phyloP scores from a whole-genome alignment of 2,329 filamentous ascomycete species.

The Lasiodiplodia citricola region DNA sequence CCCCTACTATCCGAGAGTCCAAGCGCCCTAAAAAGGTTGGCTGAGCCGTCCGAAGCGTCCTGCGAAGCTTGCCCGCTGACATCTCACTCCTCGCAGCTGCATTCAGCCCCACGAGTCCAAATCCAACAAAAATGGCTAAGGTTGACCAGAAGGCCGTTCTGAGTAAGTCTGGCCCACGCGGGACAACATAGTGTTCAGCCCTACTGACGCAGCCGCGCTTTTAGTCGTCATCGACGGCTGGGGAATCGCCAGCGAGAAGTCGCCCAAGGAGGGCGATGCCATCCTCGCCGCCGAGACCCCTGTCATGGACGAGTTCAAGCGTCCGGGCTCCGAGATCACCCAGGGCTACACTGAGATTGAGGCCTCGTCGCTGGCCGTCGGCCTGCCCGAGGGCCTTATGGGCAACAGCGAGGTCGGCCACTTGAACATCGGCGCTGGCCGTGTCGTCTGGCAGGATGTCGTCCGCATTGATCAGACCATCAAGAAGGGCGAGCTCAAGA shows the following conservation, averaged over 20 bases:
- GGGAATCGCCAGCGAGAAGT: constrained; percentile 83
- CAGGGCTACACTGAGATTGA: constrained; percentile 93
- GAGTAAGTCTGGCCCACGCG: constrained; percentile 56
- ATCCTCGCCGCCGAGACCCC: constrained; percentile 93
- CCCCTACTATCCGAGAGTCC: neutral
- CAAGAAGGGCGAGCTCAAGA: constrained; percentile 80
- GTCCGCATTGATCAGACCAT: constrained; percentile 94
- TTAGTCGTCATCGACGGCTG: constrained; percentile 95
- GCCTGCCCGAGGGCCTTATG: constrained; percentile 96
- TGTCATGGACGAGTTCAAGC: constrained; percentile 85
- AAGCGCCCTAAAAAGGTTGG: neutral
- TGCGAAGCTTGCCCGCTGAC: constrained; percentile 9
- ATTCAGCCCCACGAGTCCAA: constrained; percentile 3
- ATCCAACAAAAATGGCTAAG: constrained; percentile 61
- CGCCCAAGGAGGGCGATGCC: constrained; percentile 88
- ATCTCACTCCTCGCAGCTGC: constrained; percentile 11
- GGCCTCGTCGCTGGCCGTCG: constrained; percentile 93
- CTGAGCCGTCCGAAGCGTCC: neutral
- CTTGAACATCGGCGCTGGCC: constrained; percentile 95
- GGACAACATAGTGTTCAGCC: constrained; percentile 52
- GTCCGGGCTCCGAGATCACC: constrained; percentile 69
- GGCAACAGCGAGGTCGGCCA: constrained; percentile 99
- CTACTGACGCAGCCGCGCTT: constrained; percentile 38
- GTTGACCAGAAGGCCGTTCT: constrained; percentile 73
- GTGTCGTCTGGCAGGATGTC: constrained; percentile 95